Base-by-base conservation (phyloP, 192 early-diverging fungal genomes). In the Phlyctochytrium planicorne region DNA sequence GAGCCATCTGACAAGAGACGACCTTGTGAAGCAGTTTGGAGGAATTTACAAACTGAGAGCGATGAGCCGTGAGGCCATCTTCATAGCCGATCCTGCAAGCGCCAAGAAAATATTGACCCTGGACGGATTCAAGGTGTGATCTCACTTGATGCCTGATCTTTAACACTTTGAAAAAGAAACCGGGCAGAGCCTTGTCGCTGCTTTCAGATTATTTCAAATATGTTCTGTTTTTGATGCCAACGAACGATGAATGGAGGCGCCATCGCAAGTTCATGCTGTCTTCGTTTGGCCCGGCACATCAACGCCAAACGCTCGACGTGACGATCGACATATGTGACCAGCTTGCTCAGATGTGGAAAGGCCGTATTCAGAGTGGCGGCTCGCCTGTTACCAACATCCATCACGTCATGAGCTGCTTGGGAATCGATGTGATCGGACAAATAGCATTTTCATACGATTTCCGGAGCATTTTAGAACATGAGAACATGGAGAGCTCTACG, bases 191-290 rank as follows among this genome's bases (percentile, higher is more conserved):
- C n/a, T n/a, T n/a, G n/a, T n/a, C n/a, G n/a, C n/a, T n/a, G n/a
- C n/a, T n/a, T n/a, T n/a, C n/a, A n/a, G n/a, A n/a, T n/a, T 30
- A 82, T 10, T 3, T 65, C 36, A 36, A 61, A 1, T 63, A 66
- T 66, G 69, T 65, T 17, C 64, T 84, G 25, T 84, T 82, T 59
- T 25, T 67, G 1, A 33, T 80, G 20, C 73, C 68, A 4, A 25
- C 67, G 23, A 78, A 63, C 17, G 75, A 71, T 2, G 23, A 30
- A 17, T 84, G 82, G 82, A 80, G 78, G 59, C 61, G 65, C 16
- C 82, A 84, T 65, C 72, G 82, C 29, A 84, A 84, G 52, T 65
- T 73, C 32, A 55, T 84, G 10, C 78, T 77, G 64, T 80, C 82
- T 2, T 80, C 74, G 16, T 84, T 84, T 72, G 75, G 74, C 1